Evolutionary conservation across 768 basidiomycete genomes (phyloP), one percentile per base, ranked within the genome.

Genomic region (Lepiota venenata): DNA sequence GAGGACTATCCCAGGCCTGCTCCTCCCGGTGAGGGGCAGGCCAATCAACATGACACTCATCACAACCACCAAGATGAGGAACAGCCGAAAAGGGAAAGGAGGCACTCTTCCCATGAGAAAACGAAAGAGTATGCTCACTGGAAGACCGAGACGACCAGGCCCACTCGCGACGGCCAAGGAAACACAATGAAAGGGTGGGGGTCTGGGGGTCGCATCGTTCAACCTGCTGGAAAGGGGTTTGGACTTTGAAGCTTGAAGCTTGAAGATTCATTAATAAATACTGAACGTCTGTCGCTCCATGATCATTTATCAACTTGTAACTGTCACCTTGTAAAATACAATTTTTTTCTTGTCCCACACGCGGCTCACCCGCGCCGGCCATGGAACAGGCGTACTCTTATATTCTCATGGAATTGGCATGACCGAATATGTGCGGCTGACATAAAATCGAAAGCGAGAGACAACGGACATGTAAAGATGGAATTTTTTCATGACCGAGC

Each of bases 1-100:
- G 56, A 54, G 29, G 66, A 68, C 62, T 84, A 85, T 57, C 83
- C 83, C 8, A 73, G 83, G 25, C 83, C 82, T 11, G 71, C 73
- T n/a, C 61, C 61, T 47, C 61, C 73, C 5, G 66, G 64, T 21
- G 70, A 73, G 20, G 68, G 63, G 10, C 67, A 66, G 1, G 52
- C 43, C 9, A 58, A 58, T 10, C 64, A 63, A 10, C 70, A 70
- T 1, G 56, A 57, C 7, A 36, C 25, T 22, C 58, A 60, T 22
- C 63, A 61, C 11, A 67, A 71, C 1, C 73, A 72, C 37, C 70
- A 75, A 44, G 75, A 81, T 47, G 78, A 77, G 37, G 77, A 83
- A 56, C 76, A 76, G 42, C 55, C 64, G 2, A 73, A 67, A 9
- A 77, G 74, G 65, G 80, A 77, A 62, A 77, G 82, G 58, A 79